phyloP scores from a whole-genome alignment of 495 filamentous ascomycete genomes.

The Tuber magnatum region DNA sequence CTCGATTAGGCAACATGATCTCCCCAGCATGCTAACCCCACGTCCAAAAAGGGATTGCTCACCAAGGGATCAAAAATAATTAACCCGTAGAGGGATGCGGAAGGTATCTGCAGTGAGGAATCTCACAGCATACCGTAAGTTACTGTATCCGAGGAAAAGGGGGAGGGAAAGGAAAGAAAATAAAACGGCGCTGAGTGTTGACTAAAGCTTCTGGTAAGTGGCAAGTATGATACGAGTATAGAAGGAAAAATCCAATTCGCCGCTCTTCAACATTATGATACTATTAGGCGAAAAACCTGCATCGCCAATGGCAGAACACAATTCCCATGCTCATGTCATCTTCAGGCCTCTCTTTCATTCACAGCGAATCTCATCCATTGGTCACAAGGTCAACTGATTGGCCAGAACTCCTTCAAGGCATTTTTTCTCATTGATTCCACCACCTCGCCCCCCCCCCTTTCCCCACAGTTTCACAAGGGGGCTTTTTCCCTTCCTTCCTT shows the following conservation, averaged over 20 bases:
- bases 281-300: neutral
- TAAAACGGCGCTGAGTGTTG: neutral
- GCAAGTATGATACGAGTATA: neutral
- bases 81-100: neutral
- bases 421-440: neutral
- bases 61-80: neutral
- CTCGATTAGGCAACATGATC: neutral
- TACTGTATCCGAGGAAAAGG: neutral
- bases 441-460: constrained; percentile 12
- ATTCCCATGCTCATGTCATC: neutral
- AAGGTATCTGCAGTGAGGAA: constrained; percentile 1
- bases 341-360: neutral
- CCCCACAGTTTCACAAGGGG: constrained; percentile 35
- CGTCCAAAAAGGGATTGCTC: neutral
- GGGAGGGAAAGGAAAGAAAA: neutral
- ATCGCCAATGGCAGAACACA: neutral
- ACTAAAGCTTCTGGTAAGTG: neutral
- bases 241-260: neutral
- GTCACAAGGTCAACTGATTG: neutral
- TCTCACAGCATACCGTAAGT: neutral
- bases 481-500: neutral
- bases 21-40: neutral
- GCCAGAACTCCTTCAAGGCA: neutral
- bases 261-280: neutral
- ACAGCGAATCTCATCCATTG: neutral